These are phyloP conservation scores for Sarocladium kiliense DNA, from an alignment of 2,329 filamentous ascomycete genomes.

Conservation along the genomic window DNA sequence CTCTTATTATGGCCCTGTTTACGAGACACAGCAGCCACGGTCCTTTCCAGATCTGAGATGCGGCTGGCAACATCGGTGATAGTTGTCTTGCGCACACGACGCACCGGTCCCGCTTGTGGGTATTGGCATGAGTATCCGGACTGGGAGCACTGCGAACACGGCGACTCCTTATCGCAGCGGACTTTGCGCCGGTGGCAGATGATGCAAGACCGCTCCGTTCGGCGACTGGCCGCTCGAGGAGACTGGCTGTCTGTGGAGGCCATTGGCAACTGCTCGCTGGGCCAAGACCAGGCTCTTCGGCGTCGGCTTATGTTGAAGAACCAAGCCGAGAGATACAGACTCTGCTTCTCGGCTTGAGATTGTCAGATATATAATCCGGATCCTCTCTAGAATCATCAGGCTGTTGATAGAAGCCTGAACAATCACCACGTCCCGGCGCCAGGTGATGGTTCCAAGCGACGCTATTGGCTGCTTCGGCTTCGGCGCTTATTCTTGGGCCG, in stretches of 20 bases:
- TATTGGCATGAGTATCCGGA: slow-evolving; percentile 42
- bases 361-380: no score
- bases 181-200: slow-evolving; percentile 51
- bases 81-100: neutral
- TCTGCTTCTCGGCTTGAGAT: no score
- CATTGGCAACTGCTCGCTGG: neutral
- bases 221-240: neutral
- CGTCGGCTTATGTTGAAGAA: no score
- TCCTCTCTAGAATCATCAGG: no score
- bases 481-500: neutral
- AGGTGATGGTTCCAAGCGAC: neutral
- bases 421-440: no score
- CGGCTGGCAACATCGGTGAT: slow-evolving; percentile 22
- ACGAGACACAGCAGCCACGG: neutral
- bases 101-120: neutral
- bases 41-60: neutral
- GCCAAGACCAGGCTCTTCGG: neutral
- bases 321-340: no score
- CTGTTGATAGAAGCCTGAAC: neutral
- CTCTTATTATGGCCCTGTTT: neutral
- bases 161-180: slow-evolving; percentile 50
- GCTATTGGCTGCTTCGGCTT: neutral
- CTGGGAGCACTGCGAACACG: slow-evolving; percentile 51
- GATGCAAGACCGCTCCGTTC: slow-evolving; percentile 26
- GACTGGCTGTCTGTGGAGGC: neutral